These are phyloP conservation scores for Colletotrichum truncatum DNA, from an alignment of 2,329 filamentous ascomycete species.

Conservation along the genomic window DNA sequence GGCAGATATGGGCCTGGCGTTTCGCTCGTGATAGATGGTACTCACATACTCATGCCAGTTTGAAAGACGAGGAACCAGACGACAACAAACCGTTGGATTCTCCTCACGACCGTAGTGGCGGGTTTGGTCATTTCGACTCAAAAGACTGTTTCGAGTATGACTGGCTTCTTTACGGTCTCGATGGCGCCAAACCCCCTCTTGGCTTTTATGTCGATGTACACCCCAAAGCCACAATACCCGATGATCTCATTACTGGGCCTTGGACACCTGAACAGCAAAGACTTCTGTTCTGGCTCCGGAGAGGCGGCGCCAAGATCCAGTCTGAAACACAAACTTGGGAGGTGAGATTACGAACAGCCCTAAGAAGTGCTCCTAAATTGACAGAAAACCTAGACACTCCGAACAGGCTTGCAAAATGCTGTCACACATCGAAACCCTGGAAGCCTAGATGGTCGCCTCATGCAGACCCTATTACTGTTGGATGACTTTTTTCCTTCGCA, in stretches of 20 bases:
- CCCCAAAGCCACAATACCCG: conserved; percentile 48
- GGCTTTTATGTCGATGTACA: conserved; percentile 47
- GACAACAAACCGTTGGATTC: conserved; percentile 14
- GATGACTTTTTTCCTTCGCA: conserved; percentile 16
- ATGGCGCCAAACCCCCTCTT: conserved; percentile 7
- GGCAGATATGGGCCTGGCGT: conserved; percentile 55
- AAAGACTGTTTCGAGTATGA: conserved; percentile 47
- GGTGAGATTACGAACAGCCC: neutral
- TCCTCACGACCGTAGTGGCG: conserved; percentile 35
- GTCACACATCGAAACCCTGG: conserved; percentile 22
- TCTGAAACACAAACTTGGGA: conserved; percentile 51
- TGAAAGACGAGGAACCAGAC: conserved; percentile 27
- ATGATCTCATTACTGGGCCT: conserved; percentile 49
- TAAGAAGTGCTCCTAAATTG: neutral
- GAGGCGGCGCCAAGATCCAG: conserved; percentile 45
- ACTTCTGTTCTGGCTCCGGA: conserved; percentile 56
- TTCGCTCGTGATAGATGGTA: conserved; percentile 45
- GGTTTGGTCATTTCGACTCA: conserved; percentile 41
- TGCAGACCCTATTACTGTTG: conserved; percentile 17
- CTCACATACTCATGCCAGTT: conserved; percentile 36
- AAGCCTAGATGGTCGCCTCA: conserved; percentile 16
- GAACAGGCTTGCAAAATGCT: conserved; percentile 15
- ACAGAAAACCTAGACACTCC: conserved; percentile 8
- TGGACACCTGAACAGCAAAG: conserved; percentile 49
- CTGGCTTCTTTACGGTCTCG: conserved; percentile 34